phyloP scores from a whole-genome alignment of 108 stramenopile species.

The Skeletonema costatum region DNA sequence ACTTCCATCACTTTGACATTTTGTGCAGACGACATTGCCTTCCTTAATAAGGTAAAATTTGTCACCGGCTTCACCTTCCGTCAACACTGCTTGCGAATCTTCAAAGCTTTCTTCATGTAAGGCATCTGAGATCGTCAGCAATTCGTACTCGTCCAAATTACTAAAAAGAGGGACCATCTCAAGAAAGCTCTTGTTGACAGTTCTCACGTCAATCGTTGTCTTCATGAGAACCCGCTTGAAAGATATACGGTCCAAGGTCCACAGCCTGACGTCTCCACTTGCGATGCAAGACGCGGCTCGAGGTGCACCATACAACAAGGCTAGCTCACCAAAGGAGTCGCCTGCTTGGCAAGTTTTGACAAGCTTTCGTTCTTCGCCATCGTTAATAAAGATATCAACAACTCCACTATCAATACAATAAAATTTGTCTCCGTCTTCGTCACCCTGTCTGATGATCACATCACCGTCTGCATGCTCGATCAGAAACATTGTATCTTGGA shows the following conservation, averaged over 20 bases:
- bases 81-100: conserved; percentile 48
- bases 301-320: conserved; percentile 88
- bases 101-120: conserved; percentile 47
- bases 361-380: conserved; percentile 67
- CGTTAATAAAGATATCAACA: conserved; percentile 64
- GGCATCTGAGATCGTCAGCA: conserved; percentile 46
- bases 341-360: conserved; percentile 76
- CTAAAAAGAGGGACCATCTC: conserved; percentile 21
- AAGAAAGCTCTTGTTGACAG: conserved; percentile 16
- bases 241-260: conserved; percentile 46
- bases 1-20: conserved; percentile 16
- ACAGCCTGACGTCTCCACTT: conserved; percentile 38
- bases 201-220: conserved; percentile 20
- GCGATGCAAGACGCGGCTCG: conserved; percentile 87
- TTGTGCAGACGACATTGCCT: conserved; percentile 55
- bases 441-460: conserved; percentile 88
- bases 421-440: conserved; percentile 81
- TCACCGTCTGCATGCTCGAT: conserved; percentile 57
- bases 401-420: conserved; percentile 85
- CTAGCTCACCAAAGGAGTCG: conserved; percentile 88
- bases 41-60: conserved; percentile 67
- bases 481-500: conserved; percentile 61
- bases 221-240: conserved; percentile 49
- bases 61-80: conserved; percentile 56
- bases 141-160: conserved; percentile 31